Base-by-base conservation (phyloP, 352 stramenopile species). In the Thraustochytrium sp. region DNA sequence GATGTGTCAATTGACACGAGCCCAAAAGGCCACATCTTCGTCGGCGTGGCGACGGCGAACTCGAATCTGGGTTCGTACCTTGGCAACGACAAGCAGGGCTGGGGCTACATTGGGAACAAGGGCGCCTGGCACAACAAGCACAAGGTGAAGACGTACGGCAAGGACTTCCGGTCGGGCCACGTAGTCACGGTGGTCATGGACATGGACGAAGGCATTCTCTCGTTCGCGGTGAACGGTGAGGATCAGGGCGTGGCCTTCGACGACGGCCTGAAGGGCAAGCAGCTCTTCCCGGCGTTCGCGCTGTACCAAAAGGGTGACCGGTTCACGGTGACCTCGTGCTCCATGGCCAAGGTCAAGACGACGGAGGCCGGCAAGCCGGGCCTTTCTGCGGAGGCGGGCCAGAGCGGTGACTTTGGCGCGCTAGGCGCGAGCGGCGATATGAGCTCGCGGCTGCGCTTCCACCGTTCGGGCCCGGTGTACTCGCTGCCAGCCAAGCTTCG, bases 291-390 rank as follows among this genome's bases (percentile, higher is more conserved):
- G 11, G 92, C 93, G 8, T 90, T 97, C 55, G 96, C 92, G 2
- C 87, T 97, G 85, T 97, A 97, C 85, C 96, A 97, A 86, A 96
- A 95, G 78, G 92, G 93, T 54, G 92, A 96, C 62, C 90, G 93
- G 56, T 64, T 96, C 21, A 94, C 91, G 9, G 62, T 96, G 16
- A 73, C 74, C n/a, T n/a, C 16, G 13, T 82, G 48, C 53, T 42
- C 74, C 9, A 11, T 82, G n/a, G 74, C 74, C 37, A 82, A 82
- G 56, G 51, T 54, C 11, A 40, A 40, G 26, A 23, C 51, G 1
- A 48, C 62, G 29, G 54, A n/a, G 26, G 34, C 8, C 54, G 54
- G 34, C 26, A 21, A 55, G 48, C 48, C 16, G 16, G 18, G 48
- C n/a, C 48, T 55, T 55, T n/a, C 26, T 5, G 26, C 34, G 34